A percentile compares a stretch with the other conserved stretches of the same genome.
These are phyloP conservation scores for Suillus americanus DNA, from an alignment of 768 basidiomycete genomes.

Conservation along the genomic window DNA sequence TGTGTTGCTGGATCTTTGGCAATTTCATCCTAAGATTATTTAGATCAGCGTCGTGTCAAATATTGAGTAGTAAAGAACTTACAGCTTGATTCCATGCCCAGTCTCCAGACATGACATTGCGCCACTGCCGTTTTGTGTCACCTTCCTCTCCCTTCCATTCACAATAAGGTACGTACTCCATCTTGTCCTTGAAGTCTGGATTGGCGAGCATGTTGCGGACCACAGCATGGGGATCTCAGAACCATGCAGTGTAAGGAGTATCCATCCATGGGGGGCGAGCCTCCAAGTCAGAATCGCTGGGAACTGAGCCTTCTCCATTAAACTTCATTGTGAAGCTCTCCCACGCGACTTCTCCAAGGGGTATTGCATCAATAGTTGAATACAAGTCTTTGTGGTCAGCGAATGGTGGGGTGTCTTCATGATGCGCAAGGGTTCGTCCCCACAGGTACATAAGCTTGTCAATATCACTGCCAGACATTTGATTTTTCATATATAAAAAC, in stretches of 20 bases:
- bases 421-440: not conserved
- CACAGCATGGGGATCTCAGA: slow-evolving; percentile 17
- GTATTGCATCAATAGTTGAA: slow-evolving; percentile 23
- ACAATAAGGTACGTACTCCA: slow-evolving; percentile 13
- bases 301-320: slow-evolving; percentile 4
- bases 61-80: no score
- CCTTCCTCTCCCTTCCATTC: no score
- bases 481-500: slow-evolving; percentile 16
- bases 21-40: no score
- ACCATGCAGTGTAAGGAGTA: slow-evolving; percentile 27
- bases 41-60: no score
- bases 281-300: no score
- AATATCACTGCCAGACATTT: slow-evolving; percentile 19
- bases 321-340: slow-evolving; percentile 21
- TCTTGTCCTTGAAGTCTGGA: slow-evolving; percentile 20
- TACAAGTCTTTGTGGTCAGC: slow-evolving; percentile 19
- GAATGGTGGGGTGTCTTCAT: not conserved
- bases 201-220: slow-evolving; percentile 20
- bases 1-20: no score
- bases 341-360: slow-evolving; percentile 28
- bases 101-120: no score
- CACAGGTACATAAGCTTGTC: slow-evolving; percentile 18
- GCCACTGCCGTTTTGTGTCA: no score
- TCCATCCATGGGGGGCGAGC: slow-evolving; percentile 26
- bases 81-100: no score